A percentile compares a stretch with the other conserved stretches of the same genome.
These are phyloP conservation scores for Diaporthe capsici DNA, from an alignment of 2,329 filamentous ascomycete genomes.

Conservation along the genomic window DNA sequence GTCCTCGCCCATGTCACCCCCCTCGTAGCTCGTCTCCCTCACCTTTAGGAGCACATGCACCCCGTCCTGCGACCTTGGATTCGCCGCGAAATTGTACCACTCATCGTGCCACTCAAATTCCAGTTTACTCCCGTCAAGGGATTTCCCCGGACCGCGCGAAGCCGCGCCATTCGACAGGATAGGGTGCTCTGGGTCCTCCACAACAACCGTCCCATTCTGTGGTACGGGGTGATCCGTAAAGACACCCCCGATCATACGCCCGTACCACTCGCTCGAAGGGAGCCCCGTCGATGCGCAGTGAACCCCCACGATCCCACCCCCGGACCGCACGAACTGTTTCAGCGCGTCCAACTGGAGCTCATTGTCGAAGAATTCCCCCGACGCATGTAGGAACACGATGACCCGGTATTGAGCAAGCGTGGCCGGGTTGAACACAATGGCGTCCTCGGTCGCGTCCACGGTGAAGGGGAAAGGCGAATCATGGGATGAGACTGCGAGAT, in stretches of 20 bases:
- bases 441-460: constrained; percentile 55
- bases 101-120: constrained; percentile 55
- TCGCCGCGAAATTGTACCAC: constrained; percentile 59
- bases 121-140: neutral
- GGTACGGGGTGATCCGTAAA: constrained; percentile 57
- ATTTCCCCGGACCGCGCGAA: neutral
- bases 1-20: constrained; percentile 53
- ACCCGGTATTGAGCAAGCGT: constrained; percentile 52
- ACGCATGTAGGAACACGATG: constrained; percentile 56
- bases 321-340: constrained; percentile 50
- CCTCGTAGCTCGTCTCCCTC: constrained; percentile 53
- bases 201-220: constrained; percentile 50
- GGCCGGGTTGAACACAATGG: constrained; percentile 49
- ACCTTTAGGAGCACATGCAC: constrained; percentile 54
- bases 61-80: constrained; percentile 47
- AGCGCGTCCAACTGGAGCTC: constrained; percentile 51
- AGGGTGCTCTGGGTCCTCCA: constrained; percentile 50
- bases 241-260: constrained; percentile 54
- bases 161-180: constrained; percentile 46
- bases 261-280: constrained; percentile 53
- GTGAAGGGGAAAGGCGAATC: constrained; percentile 47
- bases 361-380: constrained; percentile 54
- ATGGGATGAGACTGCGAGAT: constrained; percentile 47
- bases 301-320: constrained; percentile 58
- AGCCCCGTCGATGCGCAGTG: constrained; percentile 56